Evolutionary conservation across 202 grass and related monocot genomes (phyloP), one percentile per base, ranked within the genome.

Genomic region (Carex sylvatica): DNA sequence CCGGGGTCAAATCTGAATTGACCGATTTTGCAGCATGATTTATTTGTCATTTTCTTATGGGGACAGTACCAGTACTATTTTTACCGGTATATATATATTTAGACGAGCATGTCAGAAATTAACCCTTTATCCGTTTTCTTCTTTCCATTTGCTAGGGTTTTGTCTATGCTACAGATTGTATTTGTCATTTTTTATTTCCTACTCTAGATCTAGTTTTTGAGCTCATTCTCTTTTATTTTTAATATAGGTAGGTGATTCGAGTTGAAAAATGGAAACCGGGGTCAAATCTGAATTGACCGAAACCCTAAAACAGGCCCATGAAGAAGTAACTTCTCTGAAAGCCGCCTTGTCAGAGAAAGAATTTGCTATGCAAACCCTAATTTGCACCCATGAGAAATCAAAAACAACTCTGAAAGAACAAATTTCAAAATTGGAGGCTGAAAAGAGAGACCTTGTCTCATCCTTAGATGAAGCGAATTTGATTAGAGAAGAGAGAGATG

Each of bases 401-500:
- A 93, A 87, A 88, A 8, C 60, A 16, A 82, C 77, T 78, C 67
- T 77, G 11, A 80, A 82, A 80, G 90, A 88, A 73, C 82, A 64
- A 67, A 30, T 59, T 28, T 55, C 86, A 61, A 80, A 85, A 68
- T 82, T 94, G 66, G 86, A 98, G 36, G 79, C 49, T 11, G 91
- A 88, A 53, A 95, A 83, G 62, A 88, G 51, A 58, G 61, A 54
- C 11, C 89, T 98, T 36, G 51, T 85, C 5, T 73, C 66, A 18
- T 86, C 87, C 58, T 86, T 98, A 35, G 95, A 98, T 76, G 89
- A 91, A 65, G 87, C 84, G 5, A 89, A 91, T 84, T 54, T 44
- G 51, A 89, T 51, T 65, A 67, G 58, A 56, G 70, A 70, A 30
- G 85, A 98, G 54, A 88, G 88, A 36, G 95, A 91, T 46, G 82